Base-by-base conservation (phyloP, 2,329 filamentous ascomycete species). In the Pseudocercospora cruenta region DNA sequence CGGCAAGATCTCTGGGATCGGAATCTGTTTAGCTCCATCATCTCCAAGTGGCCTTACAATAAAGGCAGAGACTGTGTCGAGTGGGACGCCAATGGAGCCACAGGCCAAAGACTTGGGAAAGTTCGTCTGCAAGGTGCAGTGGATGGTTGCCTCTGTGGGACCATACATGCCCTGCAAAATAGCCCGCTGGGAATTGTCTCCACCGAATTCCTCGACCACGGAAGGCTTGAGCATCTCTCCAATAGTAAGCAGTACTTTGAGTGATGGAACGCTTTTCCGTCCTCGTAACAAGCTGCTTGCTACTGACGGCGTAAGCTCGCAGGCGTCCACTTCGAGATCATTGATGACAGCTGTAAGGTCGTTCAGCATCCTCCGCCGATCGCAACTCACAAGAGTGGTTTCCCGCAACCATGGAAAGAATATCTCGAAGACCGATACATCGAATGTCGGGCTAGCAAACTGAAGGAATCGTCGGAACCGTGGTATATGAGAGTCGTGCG, bases 141-240 rank as follows among this genome's bases (percentile, higher is more conserved):
- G 94, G 64, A 97, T 96, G 0, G 93, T 88, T 7, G 92, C 92
- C 80, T 97, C 94, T 0, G 94, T 97, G 1, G 94, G 94, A 0
- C 94, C 94, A 75, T 97, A 97, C 93, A 97, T 96, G 36, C 90
- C 94, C 86, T 92, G 94, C 0, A 97, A 83, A 51, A 96, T 88
- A 70, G 91, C 89, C 1, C 81, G 76, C 7, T 79, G 79, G 0
- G 74, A 75, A 0, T 78, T 74, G 9, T 82, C 80, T 2, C 87
- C 87, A 5, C 92, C 93, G 82, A 95, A 97, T 74, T 96, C 92
- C 39, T 87, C 81, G 22, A 97, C 84, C 1, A 97, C 90, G 8
- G 87, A 86, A 49, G 85, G 83, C 3, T 91, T 96, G 39, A 97
- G 85, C 93, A 96, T 97, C 78, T 97, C 94, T 5, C 94, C 94